A percentile compares a stretch with the other conserved stretches of the same genome.
Evolutionary conservation across 148 eudicot genomes (phyloP).

Genomic region (Vaccinium darrowii): DNA sequence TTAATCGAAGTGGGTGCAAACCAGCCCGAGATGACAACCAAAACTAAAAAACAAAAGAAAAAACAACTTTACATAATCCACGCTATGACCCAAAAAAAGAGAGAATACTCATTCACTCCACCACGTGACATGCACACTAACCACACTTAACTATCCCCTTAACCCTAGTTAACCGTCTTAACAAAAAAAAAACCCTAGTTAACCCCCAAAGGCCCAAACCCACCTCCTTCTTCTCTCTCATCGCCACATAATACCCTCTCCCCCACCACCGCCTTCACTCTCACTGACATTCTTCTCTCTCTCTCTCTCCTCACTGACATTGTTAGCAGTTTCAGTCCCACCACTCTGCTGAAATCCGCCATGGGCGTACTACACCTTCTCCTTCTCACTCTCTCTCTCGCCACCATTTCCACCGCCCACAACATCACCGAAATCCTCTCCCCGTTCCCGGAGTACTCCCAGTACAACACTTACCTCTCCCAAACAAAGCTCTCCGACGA

Average conservation of each 20-base stretch:
- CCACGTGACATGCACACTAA: neutral
- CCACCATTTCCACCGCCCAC: conserved; percentile 32
- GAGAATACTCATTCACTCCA: neutral
- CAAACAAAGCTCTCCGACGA: conserved; percentile 75
- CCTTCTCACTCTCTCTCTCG: conserved; percentile 23
- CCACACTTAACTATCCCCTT: neutral
- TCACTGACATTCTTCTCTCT: neutral
- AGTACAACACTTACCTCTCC: conserved; percentile 53
- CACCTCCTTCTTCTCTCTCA: neutral
- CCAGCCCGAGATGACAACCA: too few relatives aligned
- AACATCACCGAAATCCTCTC: conserved; percentile 71
- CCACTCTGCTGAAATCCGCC: neutral
- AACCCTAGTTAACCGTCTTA: conserved; percentile 7
- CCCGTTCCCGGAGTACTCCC: conserved; percentile 41
- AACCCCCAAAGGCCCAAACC: neutral
- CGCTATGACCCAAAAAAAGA: neutral
- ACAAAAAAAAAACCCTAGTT: neutral
- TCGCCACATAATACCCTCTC: neutral
- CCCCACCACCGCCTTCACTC: neutral
- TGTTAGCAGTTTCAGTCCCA: neutral
- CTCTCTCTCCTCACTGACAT: neutral
- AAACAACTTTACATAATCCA: neutral
- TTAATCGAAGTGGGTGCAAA: too few relatives aligned
- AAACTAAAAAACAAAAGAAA: too few relatives aligned
- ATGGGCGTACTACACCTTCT: conserved; percentile 8